Base-by-base conservation (phyloP, 192 early-diverging fungal genomes). In the Linnemannia exigua region DNA sequence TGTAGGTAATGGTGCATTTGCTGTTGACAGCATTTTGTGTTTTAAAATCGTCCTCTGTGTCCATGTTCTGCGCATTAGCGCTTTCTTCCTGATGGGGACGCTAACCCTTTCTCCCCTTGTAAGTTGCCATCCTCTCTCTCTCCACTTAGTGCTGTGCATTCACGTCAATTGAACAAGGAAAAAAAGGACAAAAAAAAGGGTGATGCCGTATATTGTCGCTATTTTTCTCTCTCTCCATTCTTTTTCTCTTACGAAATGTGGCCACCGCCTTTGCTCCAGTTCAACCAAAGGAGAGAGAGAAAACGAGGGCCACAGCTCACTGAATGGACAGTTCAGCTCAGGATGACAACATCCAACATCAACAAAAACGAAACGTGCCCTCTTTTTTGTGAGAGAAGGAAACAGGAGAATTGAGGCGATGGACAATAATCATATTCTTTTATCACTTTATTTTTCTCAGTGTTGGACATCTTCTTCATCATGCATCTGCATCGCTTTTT, bases 71-170 rank as follows among this genome's bases (percentile, higher is more conserved):
- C 58, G 28, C 31, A 15, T 63, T 63, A 25, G 58, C 28, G 11
- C 14, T 33, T 61, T 61, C 58, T 54, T 54, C 5, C n/a, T n/a
- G n/a, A n/a, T n/a, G n/a, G n/a, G 9, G 41, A 9, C 41, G 9
- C 5, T 6, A 44, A 28, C 54, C 54, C 25, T 25, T 9, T 54
- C 5, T 25, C 5, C 58, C 9, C 8, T 25, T 54, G 22, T 58
- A 44, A 9, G 41, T 9, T 6, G 41, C 3, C 5, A 20, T 25
- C 54, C 54, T 25, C n/a, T 58, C n/a, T 1, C 11, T 58, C n/a
- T 58, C 54, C n/a, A n/a, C n/a, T n/a, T 58, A 58, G n/a, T 22
- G 54, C 54, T 63, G 58, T 63, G 58, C 58, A 63, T 63, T 31
- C 31, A 63, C 58, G 28, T 63, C 58, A 63, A 63, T 8, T 3